Evolutionary conservation across 108 stramenopile genomes (phyloP), one percentile per base, ranked within the genome.

Genomic region (Skeletonema menzelii): DNA sequence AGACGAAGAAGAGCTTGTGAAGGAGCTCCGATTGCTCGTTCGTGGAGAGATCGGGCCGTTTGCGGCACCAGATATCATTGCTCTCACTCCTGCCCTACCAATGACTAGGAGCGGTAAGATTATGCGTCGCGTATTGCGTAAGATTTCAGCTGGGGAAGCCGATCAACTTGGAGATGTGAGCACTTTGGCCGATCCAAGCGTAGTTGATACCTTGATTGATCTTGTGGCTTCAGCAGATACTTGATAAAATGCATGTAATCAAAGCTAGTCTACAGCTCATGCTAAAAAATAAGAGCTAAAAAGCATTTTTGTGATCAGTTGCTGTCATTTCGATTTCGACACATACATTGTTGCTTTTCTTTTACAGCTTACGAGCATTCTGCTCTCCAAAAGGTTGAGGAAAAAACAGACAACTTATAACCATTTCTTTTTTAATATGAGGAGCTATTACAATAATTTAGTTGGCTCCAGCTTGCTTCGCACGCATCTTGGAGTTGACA

Each of bases 121-220:
- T 76, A 95, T 96, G 94, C 85, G 95, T 26, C 83, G 95, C n/a
- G 88, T 96, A 12, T 89, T 96, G 53, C 86, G 95, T 37, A 96
- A 96, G 87, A 90, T 96, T 37, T 92, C 92, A 19, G 63, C 80
- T 28, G 90, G 85, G 20, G 91, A 95, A 72, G 68, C 76, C 1
- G 92, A 92, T 60, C 69, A 82, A 44, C 77, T 96, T 20, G 95
- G 95, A 27, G 95, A 96, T 77, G 84, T 84, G 12, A 87, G 84
- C 56, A 96, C 95, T 12, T 67, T 96, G 24, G 92, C 94, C 11
- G 94, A 96, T 82, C 94, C 94, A 14, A 61, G 75, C 19, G 89
- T 94, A 20, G 94, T 96, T n/a, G 85, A 89, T 65, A 56, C 67
- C 19, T 73, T 89, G 47, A 86, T 93, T 79, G 82, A 84, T 32